phyloP scores from a whole-genome alignment of 192 early-diverging fungal genomes.

The Gryganskiella cystojenkinii region DNA sequence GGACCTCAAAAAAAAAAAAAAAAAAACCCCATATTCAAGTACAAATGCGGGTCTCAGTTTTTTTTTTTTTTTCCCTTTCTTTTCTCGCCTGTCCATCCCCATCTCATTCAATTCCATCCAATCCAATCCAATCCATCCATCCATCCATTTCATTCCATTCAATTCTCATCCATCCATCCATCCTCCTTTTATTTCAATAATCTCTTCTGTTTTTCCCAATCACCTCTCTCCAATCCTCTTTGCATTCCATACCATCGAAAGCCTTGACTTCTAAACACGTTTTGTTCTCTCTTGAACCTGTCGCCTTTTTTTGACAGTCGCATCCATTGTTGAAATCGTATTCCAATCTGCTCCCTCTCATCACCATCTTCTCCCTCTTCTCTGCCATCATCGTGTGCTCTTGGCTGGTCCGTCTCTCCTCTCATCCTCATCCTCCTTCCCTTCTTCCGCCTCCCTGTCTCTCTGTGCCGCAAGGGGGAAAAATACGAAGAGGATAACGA shows the following conservation, averaged over 20 bases:
- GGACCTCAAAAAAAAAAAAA: conserved; percentile 8
- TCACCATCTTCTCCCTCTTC: not conserved
- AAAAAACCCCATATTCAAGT: not conserved
- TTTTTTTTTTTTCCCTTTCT: not conserved
- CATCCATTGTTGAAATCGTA: no score
- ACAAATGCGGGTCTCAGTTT: not conserved
- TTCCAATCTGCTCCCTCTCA: not conserved
- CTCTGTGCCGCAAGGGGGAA: not conserved
- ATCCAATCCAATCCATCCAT: conserved; percentile 30
- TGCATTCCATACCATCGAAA: no score
- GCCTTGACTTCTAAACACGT: no score
- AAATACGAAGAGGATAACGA: not conserved
- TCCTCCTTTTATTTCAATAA: conserved; percentile 1
- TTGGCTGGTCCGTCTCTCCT: not conserved
- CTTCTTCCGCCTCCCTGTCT: not conserved
- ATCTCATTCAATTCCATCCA: not conserved
- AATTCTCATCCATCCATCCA: not conserved
- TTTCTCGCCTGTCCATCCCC: not conserved
- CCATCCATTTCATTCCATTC: no score
- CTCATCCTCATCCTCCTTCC: not conserved
- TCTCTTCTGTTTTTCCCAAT: not conserved
- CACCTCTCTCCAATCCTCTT: no score
- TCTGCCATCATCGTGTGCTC: not conserved
- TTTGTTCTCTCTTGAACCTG: no score
- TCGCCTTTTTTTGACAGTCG: no score